Base-by-base conservation (phyloP, 2,329 filamentous ascomycete genomes). In the Meredithiella fracta region DNA sequence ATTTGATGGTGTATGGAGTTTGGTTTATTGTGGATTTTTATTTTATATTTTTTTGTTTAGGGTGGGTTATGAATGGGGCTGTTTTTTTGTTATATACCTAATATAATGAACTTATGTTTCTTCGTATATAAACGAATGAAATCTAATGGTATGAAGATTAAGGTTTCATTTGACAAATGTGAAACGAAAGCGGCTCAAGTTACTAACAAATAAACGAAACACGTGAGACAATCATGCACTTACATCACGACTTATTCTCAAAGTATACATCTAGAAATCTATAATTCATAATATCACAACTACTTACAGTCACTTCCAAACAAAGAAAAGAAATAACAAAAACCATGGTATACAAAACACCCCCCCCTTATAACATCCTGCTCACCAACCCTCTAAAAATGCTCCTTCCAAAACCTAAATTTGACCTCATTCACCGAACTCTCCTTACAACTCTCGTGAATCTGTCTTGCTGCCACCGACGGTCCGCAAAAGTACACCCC, bases 371-470 rank as follows among this genome's bases (percentile, higher is more conserved):
- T 49, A 15, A 7, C n/a, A 23, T 4, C 26, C n/a, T 8, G 14
- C 9, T 22, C 29, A 5, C 11, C 51, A 15, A 49, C 50, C 22
- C 6, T n/a, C 66, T 75, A 83, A 66, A 83, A 83, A 66, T 98
- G 91, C 70, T 98, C 92, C 73, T 98, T 98, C 92, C 92, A 98
- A 75, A 98, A 98, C 64, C 87, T 86, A 73, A 97, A 98, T 64
- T 83, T 80, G 57, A 98, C 88, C 62, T 94, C 86, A 60, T 79
- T 79, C 38, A 78, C 81, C 11, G 81, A 86, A 15, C 84, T 83
- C 54, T 73, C 68, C 65, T 84, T 85, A 62, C 86, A 85, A 15
- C 91, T 90, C 65, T 80, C 79, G 69, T 86, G 84, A 67, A 98
- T 96, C 64, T 87, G 80, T 62, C 89, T 79, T 5, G 91, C 91